Evolutionary conservation across 2,329 filamentous ascomycete species (phyloP), one percentile per base, ranked within the genome.

Genomic region (Diaporthe ilicicola): DNA sequence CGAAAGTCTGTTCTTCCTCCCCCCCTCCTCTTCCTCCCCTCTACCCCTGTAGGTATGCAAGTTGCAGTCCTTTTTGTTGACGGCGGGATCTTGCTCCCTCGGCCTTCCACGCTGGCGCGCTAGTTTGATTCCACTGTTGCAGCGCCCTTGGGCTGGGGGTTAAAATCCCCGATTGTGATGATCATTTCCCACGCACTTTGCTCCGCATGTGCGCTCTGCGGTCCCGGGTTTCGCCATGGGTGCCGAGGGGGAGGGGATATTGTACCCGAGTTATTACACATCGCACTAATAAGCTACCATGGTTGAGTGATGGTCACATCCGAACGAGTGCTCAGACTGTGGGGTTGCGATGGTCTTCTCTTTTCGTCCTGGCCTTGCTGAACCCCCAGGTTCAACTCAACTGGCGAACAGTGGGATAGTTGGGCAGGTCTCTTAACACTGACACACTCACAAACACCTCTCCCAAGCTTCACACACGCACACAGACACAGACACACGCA

Each of bases 251-350:
- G 27, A 62, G 56, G 56, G 56, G 56, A 44, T 61, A 39, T 61
- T 61, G 56, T 61, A 46, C 24, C 56, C 56, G 24, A 32, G 22
- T n/a, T 62, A 62, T 32, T 22, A 62, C 27, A 32, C 39, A 48
- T 24, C 39, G 56, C 56, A 62, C 39, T 62, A 62, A 17, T 39
- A n/a, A 32, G 39, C 56, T 29, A 32, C 56, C 56, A 32, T 62
- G 56, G 56, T 46, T 62, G 27, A 22, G 56, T 62, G 56, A 62
- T 48, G 56, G 56, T 62, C 56, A 62, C 56, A 62, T 62, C 56
- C 42, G 56, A 48, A 62, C 56, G 56, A 62, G 56, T 62, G 56
- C 56, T 62, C 56, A 62, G 56, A 62, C 56, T 62, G 56, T 62
- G 56, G 56, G 56, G 56, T 62, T 62, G 27, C 39, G 42, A 19